phyloP scores from a whole-genome alignment of 2,329 filamentous ascomycete genomes.

The Phialophora chinensis region DNA sequence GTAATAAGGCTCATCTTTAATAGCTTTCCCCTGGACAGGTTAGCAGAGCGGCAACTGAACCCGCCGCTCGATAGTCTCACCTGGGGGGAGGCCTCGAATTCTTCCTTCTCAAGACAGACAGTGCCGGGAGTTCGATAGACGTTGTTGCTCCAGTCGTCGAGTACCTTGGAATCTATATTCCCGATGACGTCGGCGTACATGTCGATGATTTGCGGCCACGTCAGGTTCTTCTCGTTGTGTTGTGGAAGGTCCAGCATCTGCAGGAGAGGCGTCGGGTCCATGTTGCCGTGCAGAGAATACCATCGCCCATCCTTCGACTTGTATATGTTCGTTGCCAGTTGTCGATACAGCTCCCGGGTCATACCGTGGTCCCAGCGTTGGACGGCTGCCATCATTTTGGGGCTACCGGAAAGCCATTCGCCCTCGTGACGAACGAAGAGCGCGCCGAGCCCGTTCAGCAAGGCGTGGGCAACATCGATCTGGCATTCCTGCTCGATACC shows the following conservation, averaged over 20 bases:
- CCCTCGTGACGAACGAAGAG: conserved; percentile 20
- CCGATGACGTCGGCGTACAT: conserved; percentile 22
- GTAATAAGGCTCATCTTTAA: conserved; percentile 12
- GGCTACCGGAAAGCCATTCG: conserved; percentile 19
- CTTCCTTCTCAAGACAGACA: conserved; percentile 22
- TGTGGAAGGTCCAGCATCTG: conserved; percentile 24
- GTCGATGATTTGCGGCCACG: conserved; percentile 18
- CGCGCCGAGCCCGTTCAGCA: conserved; percentile 22
- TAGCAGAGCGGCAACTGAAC: background rate
- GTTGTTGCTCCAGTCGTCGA: conserved; percentile 29
- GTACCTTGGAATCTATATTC: conserved; percentile 11
- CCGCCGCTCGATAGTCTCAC: background rate
- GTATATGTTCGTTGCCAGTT: conserved; percentile 51
- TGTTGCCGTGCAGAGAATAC: conserved; percentile 43
- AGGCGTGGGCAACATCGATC: conserved; percentile 23
- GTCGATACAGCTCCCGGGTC: conserved; percentile 22
- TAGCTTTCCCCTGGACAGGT: conserved; percentile 4
- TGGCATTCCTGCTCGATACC: conserved; percentile 41
- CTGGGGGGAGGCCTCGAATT: conserved; percentile 17
- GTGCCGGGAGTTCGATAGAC: conserved; percentile 26
- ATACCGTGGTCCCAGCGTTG: conserved; percentile 24
- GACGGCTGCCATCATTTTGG: conserved; percentile 17
- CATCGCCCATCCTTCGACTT: conserved; percentile 52
- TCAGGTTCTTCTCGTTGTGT: conserved; percentile 22
- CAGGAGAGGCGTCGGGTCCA: conserved; percentile 21